Percentiles rank a stretch among this genome's conserved stretches.
phyloP scores from a whole-genome alignment of 2,329 filamentous ascomycete species.

The Clarireedia homoeocarpa region DNA sequence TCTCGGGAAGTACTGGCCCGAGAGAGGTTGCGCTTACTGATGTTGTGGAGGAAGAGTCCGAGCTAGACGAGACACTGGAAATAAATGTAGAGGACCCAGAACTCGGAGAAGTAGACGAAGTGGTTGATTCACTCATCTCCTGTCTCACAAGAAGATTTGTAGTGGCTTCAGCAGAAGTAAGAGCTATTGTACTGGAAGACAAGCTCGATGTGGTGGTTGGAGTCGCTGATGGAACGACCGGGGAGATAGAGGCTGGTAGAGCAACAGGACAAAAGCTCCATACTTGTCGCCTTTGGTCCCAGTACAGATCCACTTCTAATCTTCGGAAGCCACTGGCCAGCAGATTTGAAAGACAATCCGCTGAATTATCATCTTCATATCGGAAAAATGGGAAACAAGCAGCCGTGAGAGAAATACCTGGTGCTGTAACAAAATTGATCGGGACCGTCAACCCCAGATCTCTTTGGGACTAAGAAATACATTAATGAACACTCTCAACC shows the following conservation, averaged over 20 bases:
- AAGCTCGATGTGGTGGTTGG: conserved; percentile 20
- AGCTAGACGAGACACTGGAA: background rate
- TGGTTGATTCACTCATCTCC: background rate
- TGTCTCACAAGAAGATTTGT: background rate
- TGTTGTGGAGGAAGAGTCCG: background rate
- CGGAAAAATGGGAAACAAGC: conserved; percentile 49
- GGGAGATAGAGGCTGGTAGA: background rate
- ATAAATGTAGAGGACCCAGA: background rate
- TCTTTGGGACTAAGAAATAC: conserved; percentile 42
- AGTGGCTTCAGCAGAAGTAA: conserved; percentile 1
- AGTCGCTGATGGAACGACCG: background rate
- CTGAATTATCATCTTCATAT: conserved; percentile 44
- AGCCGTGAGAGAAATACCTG: conserved; percentile 46
- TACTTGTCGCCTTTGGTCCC: conserved; percentile 44
- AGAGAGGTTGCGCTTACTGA: conserved; percentile 13
- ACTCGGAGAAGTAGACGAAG: background rate
- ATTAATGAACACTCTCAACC: conserved; percentile 7
- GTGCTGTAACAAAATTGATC: conserved; percentile 52
- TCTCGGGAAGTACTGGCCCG: conserved; percentile 14
- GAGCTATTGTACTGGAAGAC: conserved; percentile 12
- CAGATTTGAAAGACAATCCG: conserved; percentile 54
- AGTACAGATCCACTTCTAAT: conserved; percentile 54
- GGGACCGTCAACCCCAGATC: conserved; percentile 52
- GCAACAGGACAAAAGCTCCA: conserved; percentile 56
- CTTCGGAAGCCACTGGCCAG: conserved; percentile 50